Evolutionary conservation across 2,329 filamentous ascomycete species (phyloP).

Genomic region (Botrytis medusae): DNA sequence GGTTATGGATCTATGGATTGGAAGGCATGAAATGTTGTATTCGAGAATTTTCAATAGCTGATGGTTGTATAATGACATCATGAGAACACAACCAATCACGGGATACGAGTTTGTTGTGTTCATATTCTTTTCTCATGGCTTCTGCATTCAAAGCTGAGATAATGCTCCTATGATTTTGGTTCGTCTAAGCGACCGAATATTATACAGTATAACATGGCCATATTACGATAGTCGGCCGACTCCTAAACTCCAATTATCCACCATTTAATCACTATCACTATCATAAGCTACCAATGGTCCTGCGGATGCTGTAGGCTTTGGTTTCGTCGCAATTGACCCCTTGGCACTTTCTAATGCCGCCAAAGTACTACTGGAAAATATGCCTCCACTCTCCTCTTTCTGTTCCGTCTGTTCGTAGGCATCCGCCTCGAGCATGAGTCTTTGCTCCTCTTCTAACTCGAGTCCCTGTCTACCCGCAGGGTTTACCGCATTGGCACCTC

Average conservation of each 20-base stretch:
- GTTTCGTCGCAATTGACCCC: slow-evolving; percentile 51
- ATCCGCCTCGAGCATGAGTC: slow-evolving; percentile 53
- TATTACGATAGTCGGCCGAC: slow-evolving; percentile 7
- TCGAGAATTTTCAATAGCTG: slow-evolving; percentile 85
- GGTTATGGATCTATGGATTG: slow-evolving; percentile 79
- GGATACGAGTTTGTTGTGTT: background rate
- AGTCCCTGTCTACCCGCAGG: slow-evolving; percentile 57
- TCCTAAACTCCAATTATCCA: slow-evolving; percentile 26
- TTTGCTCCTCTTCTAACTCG: slow-evolving; percentile 63
- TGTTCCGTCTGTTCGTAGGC: slow-evolving; percentile 44
- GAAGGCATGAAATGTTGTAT: slow-evolving; percentile 78
- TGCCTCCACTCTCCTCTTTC: slow-evolving; percentile 52
- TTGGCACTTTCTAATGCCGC: slow-evolving; percentile 68
- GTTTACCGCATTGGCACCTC: slow-evolving; percentile 68
- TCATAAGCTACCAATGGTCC: slow-evolving; percentile 86
- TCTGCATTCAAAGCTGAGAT: background rate
- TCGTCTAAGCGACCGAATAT: slow-evolving; percentile 2
- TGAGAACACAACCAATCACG: background rate
- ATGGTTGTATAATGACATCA: slow-evolving; percentile 15
- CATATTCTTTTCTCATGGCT: background rate
- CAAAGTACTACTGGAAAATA: slow-evolving; percentile 80
- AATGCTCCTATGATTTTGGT: background rate
- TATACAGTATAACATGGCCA: slow-evolving; percentile 5
- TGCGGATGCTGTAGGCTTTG: slow-evolving; percentile 53
- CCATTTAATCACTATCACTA: slow-evolving; percentile 71